Evolutionary conservation across 805 yeast genomes (phyloP), one percentile per base, ranked within the genome.

Genomic region (Starmerella powellii): DNA sequence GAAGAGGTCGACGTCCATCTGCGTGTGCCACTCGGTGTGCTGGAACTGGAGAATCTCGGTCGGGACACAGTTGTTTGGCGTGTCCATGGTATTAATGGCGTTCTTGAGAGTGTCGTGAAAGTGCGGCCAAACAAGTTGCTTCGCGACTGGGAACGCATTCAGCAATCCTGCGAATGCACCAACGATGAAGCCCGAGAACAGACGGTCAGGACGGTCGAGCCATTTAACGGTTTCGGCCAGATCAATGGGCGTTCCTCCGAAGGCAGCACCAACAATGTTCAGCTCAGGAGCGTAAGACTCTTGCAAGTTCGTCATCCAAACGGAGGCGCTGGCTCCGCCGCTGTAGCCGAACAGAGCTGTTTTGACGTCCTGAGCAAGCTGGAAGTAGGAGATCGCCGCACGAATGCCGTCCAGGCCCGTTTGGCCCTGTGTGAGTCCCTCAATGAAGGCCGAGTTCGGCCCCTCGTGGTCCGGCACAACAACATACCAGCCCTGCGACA

Each of bases 401-500:
- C 34, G 33, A 18, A 40, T 29, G 11, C 43, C 43, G 17, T 40
- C 43, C 5, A 40, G 29, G 3, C 38, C 43, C 2, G 43, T 27
- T 11, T 52, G 51, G 15, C 60, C 60, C 23, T 49, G 44, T 18
- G 45, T 46, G 35, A 38, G 28, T 10, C 59, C 59, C 8, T 58
- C 57, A 12, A 48, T 34, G 41, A 55, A 56, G 6, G 57, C 42
- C 17, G 58, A 51, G 21, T 46, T 37, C 29, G 56, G 54, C 8
- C 60, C 60, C 43, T 56, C 59, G 42, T 56, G 56, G 39, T 56
- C 60, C 8, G 60, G 57, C 30, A 36, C 37, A 19, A 44, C 42
- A 15, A 47, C 40, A 8, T 44, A 39, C 29, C 26, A 44, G 6
- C 50, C 50, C 8, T 44, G 18, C 19, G 18, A 5, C 4, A 44